These are phyloP conservation scores for Yamadazyma spencermartinsiae DNA, from an alignment of 1,139 yeast species.

Conservation along the genomic window DNA sequence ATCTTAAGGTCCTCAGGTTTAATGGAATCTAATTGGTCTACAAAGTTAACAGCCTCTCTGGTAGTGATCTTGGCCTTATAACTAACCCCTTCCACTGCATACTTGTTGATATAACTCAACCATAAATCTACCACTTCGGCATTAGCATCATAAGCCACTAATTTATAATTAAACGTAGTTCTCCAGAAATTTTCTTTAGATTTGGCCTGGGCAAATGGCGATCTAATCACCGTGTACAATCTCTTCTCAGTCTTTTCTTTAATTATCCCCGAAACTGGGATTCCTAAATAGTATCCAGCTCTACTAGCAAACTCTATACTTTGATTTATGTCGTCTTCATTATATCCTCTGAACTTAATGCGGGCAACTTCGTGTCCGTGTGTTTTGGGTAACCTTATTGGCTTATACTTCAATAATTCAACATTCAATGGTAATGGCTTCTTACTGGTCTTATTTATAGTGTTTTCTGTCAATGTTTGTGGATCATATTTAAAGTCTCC, in stretches of 20 bases:
- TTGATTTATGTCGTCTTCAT: conserved; percentile 67
- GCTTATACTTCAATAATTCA: conserved; percentile 79
- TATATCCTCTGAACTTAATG: conserved; percentile 71
- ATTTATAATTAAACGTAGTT: conserved; percentile 71
- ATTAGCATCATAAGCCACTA: conserved; percentile 80
- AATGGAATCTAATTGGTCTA: conserved; percentile 34
- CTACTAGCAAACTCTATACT: conserved; percentile 85
- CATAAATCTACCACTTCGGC: conserved; percentile 83
- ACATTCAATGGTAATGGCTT: conserved; percentile 82
- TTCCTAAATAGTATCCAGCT: conserved; percentile 85
- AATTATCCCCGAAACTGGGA: conserved; percentile 63
- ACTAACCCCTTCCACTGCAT: conserved; percentile 80
- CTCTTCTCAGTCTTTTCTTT: conserved; percentile 68
- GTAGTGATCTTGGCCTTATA: conserved; percentile 72
- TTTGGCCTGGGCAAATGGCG: conserved; percentile 95
- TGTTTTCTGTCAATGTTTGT: conserved; percentile 36
- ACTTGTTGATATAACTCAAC: conserved; percentile 76
- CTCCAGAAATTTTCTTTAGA: conserved; percentile 94
- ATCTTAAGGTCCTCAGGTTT: conserved; percentile 27
- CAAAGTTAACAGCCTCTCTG: conserved; percentile 52
- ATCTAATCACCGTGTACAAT: conserved; percentile 89
- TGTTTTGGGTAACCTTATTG: conserved; percentile 65
- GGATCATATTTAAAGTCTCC: conserved; percentile 43
- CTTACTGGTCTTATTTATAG: conserved; percentile 23
- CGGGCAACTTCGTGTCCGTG: conserved; percentile 76